A percentile compares a stretch with the other conserved stretches of the same genome.
These are phyloP conservation scores for Mollisiaceae sp. DNA, from an alignment of 2,329 filamentous ascomycete species.

Conservation along the genomic window DNA sequence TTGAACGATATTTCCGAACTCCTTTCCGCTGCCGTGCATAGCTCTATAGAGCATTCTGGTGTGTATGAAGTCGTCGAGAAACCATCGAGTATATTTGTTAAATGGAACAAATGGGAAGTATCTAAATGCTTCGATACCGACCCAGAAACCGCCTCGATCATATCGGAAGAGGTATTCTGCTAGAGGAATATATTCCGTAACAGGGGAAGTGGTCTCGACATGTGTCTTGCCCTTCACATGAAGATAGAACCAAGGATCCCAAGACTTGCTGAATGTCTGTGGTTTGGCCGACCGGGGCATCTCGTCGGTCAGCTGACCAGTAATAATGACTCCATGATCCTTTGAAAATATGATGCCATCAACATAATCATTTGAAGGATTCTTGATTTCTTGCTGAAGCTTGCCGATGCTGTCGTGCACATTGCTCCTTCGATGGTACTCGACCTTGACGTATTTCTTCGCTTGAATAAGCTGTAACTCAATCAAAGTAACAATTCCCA, in stretches of 20 bases:
- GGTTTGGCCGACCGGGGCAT: conserved; percentile 33
- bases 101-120: conserved; percentile 64
- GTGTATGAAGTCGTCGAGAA: conserved; percentile 65
- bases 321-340: conserved; percentile 57
- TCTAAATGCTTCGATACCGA: conserved; percentile 61
- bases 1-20: conserved; percentile 63
- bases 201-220: conserved; percentile 22
- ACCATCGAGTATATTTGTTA: conserved; percentile 60
- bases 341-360: conserved; percentile 62
- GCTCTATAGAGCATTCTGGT: conserved; percentile 67
- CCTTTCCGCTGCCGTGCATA: conserved; percentile 61
- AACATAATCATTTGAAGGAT: conserved; percentile 58
- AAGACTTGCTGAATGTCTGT: conserved; percentile 54
- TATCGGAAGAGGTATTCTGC: conserved; percentile 64
- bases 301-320: conserved; percentile 54
- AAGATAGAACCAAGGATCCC: conserved; percentile 70
- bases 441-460: conserved; percentile 58
- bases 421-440: conserved; percentile 54
- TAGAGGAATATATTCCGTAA: conserved; percentile 50
- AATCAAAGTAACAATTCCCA: conserved; percentile 65
- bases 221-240: conserved; percentile 54
- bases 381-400: conserved; percentile 44
- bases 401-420: conserved; percentile 50
- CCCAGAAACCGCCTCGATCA: conserved; percentile 70
- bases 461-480: conserved; percentile 61